A percentile compares a stretch with the other conserved stretches of the same genome.
These are phyloP conservation scores for Primulina tabacum DNA, from an alignment of 257 asterid species.

Conservation along the genomic window DNA sequence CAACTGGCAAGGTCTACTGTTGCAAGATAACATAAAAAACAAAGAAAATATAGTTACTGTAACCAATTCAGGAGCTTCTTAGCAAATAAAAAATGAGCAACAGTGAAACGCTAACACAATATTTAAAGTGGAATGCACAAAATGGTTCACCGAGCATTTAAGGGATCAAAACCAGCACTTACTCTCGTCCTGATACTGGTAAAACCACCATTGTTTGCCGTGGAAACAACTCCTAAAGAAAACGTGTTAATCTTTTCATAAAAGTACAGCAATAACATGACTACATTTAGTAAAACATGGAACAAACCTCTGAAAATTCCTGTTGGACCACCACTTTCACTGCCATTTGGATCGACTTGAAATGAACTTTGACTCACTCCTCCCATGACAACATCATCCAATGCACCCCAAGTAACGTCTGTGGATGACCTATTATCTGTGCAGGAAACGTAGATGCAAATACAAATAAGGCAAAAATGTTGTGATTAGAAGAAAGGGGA, in stretches of 20 bases:
- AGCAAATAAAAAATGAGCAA: not conserved
- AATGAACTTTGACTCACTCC: slow-evolving; percentile 94
- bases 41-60: not conserved
- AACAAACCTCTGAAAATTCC: slow-evolving; percentile 81
- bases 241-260: slow-evolving; percentile 15
- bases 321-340: slow-evolving; percentile 80
- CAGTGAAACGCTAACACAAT: not conserved
- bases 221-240: slow-evolving; percentile 69
- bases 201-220: slow-evolving; percentile 96
- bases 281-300: not conserved
- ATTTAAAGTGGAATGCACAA: not conserved
- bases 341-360: slow-evolving; percentile 62
- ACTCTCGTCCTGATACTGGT: slow-evolving; percentile 88
- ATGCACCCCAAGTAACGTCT: slow-evolving; percentile 90
- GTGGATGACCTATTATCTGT: slow-evolving; percentile 52
- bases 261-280: not conserved
- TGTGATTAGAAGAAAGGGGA: not conserved
- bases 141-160: slow-evolving; percentile 3
- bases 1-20: not conserved
- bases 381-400: slow-evolving; percentile 99
- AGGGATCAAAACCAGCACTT: slow-evolving; percentile 10
- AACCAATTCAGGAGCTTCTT: not conserved
- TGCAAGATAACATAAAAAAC: not conserved
- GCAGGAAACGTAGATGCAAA: slow-evolving; percentile 20
- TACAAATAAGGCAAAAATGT: not conserved